A percentile compares a stretch with the other conserved stretches of the same genome.
Conservation (phyloP, 2,329 filamentous ascomycete genomes). For the Pseudogymnoascus sp. region DNA sequence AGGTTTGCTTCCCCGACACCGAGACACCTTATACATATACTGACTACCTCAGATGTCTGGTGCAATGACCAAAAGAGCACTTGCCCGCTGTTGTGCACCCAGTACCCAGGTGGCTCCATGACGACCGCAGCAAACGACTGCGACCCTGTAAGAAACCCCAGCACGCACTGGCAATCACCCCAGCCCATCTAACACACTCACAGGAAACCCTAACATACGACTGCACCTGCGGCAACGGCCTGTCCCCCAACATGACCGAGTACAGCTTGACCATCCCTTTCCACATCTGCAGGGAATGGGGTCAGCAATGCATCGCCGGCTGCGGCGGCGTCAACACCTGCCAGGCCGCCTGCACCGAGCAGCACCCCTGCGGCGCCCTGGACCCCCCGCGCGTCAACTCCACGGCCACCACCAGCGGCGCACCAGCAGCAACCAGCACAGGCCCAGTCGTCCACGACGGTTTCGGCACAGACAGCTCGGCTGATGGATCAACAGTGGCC, state of each 20-base stretch:
- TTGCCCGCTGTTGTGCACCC: constrained; percentile 67
- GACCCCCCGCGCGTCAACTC: constrained; percentile 53
- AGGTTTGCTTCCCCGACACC: constrained; percentile 24
- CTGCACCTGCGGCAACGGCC: constrained; percentile 62
- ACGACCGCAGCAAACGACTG: constrained; percentile 56
- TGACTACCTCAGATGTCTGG: constrained; percentile 46
- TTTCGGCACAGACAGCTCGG: constrained; percentile 27
- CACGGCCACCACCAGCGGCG: constrained; percentile 39
- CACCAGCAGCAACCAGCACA: constrained; percentile 33
- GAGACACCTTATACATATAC: constrained; percentile 13
- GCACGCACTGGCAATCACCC: background rate
- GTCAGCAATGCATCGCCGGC: constrained; percentile 54
- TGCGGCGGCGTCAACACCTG: constrained; percentile 55
- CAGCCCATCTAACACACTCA: background rate
- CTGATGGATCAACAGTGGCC: constrained; percentile 11
- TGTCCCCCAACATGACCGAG: constrained; percentile 63
- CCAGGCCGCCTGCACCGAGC: constrained; percentile 49
- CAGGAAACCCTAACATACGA: constrained; percentile 56
- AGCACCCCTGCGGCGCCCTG: constrained; percentile 67
- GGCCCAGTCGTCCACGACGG: constrained; percentile 35
- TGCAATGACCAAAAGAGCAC: constrained; percentile 54
- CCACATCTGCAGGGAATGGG: constrained; percentile 67
- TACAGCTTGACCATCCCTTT: constrained; percentile 73
- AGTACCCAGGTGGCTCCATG: constrained; percentile 37
- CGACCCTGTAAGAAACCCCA: constrained; percentile 46